A percentile compares a stretch with the other conserved stretches of the same genome.
These are phyloP conservation scores for Amanita rimosa DNA, from an alignment of 768 basidiomycete genomes.

Conservation along the genomic window DNA sequence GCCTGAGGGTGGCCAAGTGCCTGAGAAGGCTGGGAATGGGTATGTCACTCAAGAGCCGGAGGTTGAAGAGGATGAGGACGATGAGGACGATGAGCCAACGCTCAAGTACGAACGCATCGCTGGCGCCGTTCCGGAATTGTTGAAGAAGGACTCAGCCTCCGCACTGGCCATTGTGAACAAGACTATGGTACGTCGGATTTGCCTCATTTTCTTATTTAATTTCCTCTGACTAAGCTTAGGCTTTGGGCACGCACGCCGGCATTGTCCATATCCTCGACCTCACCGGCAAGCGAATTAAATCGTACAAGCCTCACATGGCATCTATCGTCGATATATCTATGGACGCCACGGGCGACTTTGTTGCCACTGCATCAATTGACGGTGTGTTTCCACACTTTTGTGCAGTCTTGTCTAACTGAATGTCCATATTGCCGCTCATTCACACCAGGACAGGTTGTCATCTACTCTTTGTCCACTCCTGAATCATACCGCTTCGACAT, in stretches of 20 bases:
- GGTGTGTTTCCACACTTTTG: slow-evolving; percentile 36
- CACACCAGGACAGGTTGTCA: slow-evolving; percentile 74
- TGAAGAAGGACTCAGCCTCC: slow-evolving; percentile 86
- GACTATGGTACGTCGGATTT: slow-evolving; percentile 39
- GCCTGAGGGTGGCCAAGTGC: neutral
- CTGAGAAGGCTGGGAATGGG: neutral
- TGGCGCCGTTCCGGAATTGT: slow-evolving; percentile 60
- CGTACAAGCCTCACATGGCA: slow-evolving; percentile 83
- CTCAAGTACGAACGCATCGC: slow-evolving; percentile 84
- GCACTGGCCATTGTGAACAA: slow-evolving; percentile 67
- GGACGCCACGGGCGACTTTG: slow-evolving; percentile 78
- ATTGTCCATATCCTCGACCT: slow-evolving; percentile 80
- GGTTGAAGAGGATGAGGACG: slow-evolving; percentile 39
- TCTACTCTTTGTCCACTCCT: slow-evolving; percentile 68
- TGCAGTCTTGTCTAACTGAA: slow-evolving; percentile 8
- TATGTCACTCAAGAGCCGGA: neutral
- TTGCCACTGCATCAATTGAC: slow-evolving; percentile 89
- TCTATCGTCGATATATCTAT: slow-evolving; percentile 79
- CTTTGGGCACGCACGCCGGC: slow-evolving; percentile 88
- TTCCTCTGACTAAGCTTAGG: too few species aligned
- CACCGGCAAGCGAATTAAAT: slow-evolving; percentile 73
- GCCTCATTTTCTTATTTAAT: neutral
- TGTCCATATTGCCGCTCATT: neutral
- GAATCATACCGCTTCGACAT: slow-evolving; percentile 84
- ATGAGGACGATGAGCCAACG: slow-evolving; percentile 84